Evolutionary conservation across 306 rosid species (phyloP), one percentile per base, ranked within the genome.

Genomic region (Castanea crenata): DNA sequence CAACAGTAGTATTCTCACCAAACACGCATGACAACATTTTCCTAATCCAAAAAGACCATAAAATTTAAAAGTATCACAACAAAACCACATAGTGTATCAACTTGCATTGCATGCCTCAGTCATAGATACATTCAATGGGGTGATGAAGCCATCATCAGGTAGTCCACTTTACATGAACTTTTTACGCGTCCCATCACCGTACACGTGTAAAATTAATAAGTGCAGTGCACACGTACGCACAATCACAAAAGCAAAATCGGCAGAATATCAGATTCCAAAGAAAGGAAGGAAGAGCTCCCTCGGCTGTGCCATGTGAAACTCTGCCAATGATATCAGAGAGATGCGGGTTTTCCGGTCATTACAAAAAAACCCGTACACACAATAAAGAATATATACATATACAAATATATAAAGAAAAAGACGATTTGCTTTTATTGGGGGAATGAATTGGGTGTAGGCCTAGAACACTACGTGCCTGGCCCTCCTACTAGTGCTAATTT

Each of bases 191-290:
- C 63, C 83, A 81, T 78, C 73, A 63, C 85, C 85, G 83, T 81
- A 77, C 89, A 87, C 92, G 95, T 91, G 90, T 84, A 82, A 69
- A 81, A 49, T 25, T 64, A 86, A 73, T 14, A 29, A 34, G 52
- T 67, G 29, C 18, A 12, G 38, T 57, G 54, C 16, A 63, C 70
- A 79, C 80, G 82, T 78, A 74, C 79, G 85, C 90, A 78, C 84
- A 83, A 74, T 85, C 85, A 59, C 41, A 84, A 75, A 86, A 61
- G 63, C 27, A 4, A 41, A 41, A 56, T 49, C 20, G 15, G 72
- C 81, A 56, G 78, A 76, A 65, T 73, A 58, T 68, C 70, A 73
- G 76, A 41, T 41, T 41, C 46, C 46, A 8, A 7, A 0, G 46
- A 0, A 41, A 41, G 11, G 46, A 41, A 41, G 11, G 46, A 41